Percentiles rank a stretch among this genome's conserved stretches.
phyloP scores from a whole-genome alignment of 2,329 filamentous ascomycete species.

The Claviceps digitariae region DNA sequence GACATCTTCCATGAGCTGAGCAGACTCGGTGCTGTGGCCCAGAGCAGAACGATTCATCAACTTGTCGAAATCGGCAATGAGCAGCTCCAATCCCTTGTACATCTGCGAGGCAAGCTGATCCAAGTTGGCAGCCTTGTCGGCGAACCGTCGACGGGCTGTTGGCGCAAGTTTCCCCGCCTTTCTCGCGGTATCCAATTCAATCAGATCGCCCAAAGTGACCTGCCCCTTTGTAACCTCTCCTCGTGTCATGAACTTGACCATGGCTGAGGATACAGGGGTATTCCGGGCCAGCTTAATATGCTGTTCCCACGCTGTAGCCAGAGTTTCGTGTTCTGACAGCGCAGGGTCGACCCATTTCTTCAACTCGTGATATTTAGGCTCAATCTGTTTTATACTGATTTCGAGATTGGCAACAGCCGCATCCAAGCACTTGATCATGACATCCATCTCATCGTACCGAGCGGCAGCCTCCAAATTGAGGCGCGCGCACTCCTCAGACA shows the following conservation, averaged over 20 bases:
- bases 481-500: slow-evolving; percentile 54
- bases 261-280: slow-evolving; percentile 50
- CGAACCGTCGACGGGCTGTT: slow-evolving; percentile 45
- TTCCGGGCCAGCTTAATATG: slow-evolving; percentile 51
- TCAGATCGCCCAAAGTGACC: slow-evolving; percentile 57
- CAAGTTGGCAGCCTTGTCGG: slow-evolving; percentile 43
- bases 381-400: slow-evolving; percentile 56
- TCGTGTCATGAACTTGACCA: slow-evolving; percentile 51
- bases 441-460: slow-evolving; percentile 58
- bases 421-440: slow-evolving; percentile 67
- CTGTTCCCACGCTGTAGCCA: slow-evolving; percentile 53
- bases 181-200: slow-evolving; percentile 60
- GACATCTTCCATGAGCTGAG: slow-evolving; percentile 67
- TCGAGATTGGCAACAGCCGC: slow-evolving; percentile 80
- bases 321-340: slow-evolving; percentile 51
- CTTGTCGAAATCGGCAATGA: slow-evolving; percentile 51
- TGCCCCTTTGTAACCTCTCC: slow-evolving; percentile 30
- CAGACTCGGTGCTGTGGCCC: slow-evolving; percentile 47
- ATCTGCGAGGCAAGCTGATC: slow-evolving; percentile 47
- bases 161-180: slow-evolving; percentile 56
- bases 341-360: slow-evolving; percentile 57
- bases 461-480: slow-evolving; percentile 50
- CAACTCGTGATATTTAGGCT: slow-evolving; percentile 57
- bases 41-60: slow-evolving; percentile 40
- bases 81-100: slow-evolving; percentile 44